Evolutionary conservation across 1,139 yeast genomes (phyloP).

Genomic region (Candida sanyaensis): DNA sequence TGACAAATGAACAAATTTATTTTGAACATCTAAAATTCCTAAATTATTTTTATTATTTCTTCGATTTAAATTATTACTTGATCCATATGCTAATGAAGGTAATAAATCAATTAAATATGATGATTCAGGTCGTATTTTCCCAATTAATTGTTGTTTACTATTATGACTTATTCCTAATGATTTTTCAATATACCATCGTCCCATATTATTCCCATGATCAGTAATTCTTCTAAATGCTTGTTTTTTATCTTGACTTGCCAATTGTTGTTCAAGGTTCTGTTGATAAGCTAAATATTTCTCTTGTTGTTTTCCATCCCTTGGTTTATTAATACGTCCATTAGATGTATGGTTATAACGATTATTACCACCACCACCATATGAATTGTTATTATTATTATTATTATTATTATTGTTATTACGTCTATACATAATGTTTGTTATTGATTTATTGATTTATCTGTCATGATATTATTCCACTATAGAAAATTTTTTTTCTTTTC

Average conservation of each 20-base stretch:
- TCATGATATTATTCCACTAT: no score
- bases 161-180: conserved; percentile 45
- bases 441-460: no score
- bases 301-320: conserved; percentile 11
- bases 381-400: not conserved
- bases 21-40: conserved; percentile 61
- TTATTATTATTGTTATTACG: not conserved
- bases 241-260: conserved; percentile 48
- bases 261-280: conserved; percentile 45
- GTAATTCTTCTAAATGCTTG: conserved; percentile 78
- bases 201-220: conserved; percentile 85
- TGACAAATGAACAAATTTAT: conserved; percentile 87
- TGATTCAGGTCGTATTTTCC: conserved; percentile 73
- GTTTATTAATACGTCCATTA: conserved; percentile 6
- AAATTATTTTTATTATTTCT: conserved; percentile 36
- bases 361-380: conserved; percentile 1
- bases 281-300: conserved; percentile 26
- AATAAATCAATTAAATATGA: conserved; percentile 70
- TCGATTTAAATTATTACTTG: conserved; percentile 22
- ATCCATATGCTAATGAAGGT: conserved; percentile 66
- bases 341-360: not conserved
- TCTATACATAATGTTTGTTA: not conserved
- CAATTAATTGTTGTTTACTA: conserved; percentile 43
- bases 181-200: conserved; percentile 66
- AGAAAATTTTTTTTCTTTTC: not conserved